phyloP scores from a whole-genome alignment of 306 rosid species.

The Mimosa bimucronata region DNA sequence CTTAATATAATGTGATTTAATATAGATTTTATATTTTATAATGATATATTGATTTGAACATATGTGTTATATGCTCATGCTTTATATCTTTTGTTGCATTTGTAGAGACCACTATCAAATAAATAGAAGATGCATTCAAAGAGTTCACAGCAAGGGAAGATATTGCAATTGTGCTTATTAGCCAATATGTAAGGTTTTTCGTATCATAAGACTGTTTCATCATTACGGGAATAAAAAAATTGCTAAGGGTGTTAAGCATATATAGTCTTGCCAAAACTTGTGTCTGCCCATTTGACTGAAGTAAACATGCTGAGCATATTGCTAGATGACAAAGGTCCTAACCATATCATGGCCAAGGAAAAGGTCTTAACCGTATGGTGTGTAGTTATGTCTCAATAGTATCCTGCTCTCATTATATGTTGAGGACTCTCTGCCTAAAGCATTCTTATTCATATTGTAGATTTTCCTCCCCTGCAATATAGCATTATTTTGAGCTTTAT shows the following conservation, averaged over 20 bases:
- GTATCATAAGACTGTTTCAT: neutral
- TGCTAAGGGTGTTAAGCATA: neutral
- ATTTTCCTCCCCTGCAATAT: neutral
- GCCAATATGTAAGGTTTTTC: constrained; percentile 74
- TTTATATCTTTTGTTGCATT: neutral
- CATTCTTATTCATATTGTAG: neutral
- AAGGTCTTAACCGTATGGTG: neutral
- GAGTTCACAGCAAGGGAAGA: constrained; percentile 78
- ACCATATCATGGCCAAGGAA: neutral
- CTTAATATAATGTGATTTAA: neutral
- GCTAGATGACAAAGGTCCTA: neutral
- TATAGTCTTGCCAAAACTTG: neutral
- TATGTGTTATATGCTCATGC: constrained; percentile 16
- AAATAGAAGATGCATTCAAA: constrained; percentile 81
- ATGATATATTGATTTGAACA: neutral
- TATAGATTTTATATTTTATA: neutral
- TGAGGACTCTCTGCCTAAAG: neutral
- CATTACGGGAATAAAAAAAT: neutral
- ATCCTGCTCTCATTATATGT: neutral
- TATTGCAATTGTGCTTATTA: constrained; percentile 67
- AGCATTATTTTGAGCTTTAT: constrained; percentile 4
- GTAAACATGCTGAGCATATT: constrained; percentile 10
- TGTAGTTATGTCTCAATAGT: neutral
- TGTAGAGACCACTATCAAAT: constrained; percentile 74
- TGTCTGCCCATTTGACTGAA: neutral